Base-by-base conservation (phyloP, 2,329 filamentous ascomycete species). In the Hyphodiscus sp. region DNA sequence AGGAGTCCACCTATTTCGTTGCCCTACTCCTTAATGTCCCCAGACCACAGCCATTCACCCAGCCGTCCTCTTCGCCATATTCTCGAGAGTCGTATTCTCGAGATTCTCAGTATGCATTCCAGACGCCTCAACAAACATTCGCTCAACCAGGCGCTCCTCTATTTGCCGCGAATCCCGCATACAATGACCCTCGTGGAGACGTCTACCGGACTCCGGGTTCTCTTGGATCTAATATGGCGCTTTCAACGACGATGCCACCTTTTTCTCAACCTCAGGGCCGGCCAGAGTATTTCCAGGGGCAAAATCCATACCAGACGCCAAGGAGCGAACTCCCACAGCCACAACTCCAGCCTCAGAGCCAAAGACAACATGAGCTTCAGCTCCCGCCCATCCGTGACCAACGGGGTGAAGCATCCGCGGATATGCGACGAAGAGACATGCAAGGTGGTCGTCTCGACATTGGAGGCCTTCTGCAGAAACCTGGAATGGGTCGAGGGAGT, bases 1-100 rank as follows among this genome's bases (percentile, higher is more conserved):
- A 77, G 57, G 78, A 80, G 3, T 81, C 80, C 41, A 80, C 83
- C 54, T 85, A 81, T 65, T 84, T 84, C 59, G 74, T 85, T 43
- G 77, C 83, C 8, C 61, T 84, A 16, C 23, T 62, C 11, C 49
- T 67, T 20, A 53, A 63, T 45, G 45, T 64, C 4, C 61, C 65
- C 8, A 60, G 61, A 23, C 63, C 61, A 41, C 61, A 62, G 49
- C 10, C 54, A 20, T 65, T 57, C 45, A 61, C 60, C 19, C 63
- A 59, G 29, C 50, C 63, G 15, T 56, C 57, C 0, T 54, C 62
- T 41, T 63, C 63, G 2, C 62, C 63, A 41, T 67, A 61, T 49
- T 53, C 63, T 10, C 58, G 64, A 33, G 65, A 67, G 1, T 54
- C 58, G 0, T 56, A 58, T 46, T 62, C 62, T 49, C 61, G 64